These are phyloP conservation scores for Roridomyces roridus DNA, from an alignment of 768 basidiomycete genomes.

Conservation along the genomic window DNA sequence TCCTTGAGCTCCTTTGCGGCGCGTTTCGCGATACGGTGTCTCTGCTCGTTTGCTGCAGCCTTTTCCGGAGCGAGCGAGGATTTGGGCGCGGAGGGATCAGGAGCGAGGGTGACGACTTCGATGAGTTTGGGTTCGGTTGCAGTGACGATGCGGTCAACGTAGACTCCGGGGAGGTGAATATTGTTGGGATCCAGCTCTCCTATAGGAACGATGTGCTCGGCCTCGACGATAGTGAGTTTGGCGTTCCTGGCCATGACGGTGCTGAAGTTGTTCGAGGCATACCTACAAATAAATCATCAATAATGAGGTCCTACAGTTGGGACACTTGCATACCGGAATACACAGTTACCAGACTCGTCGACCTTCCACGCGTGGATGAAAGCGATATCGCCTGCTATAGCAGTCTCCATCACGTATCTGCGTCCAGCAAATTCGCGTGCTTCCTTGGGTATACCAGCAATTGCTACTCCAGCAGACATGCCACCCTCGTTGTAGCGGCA, in stretches of 20 bases:
- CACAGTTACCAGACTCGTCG: slow-evolving; percentile 88
- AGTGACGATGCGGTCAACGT: slow-evolving; percentile 87
- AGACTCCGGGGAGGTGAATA: slow-evolving; percentile 85
- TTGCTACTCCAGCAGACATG: slow-evolving; percentile 69
- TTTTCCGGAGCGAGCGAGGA: slow-evolving; percentile 50
- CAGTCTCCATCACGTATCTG: slow-evolving; percentile 81
- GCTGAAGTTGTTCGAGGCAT: slow-evolving; percentile 88
- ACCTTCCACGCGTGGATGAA: slow-evolving; percentile 92
- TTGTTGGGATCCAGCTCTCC: slow-evolving; percentile 82
- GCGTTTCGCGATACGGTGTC: slow-evolving; percentile 81
- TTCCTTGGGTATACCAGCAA: slow-evolving; percentile 81
- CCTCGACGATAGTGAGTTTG: slow-evolving; percentile 92
- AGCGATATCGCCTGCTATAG: slow-evolving; percentile 82
- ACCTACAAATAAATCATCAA: slow-evolving; percentile 47
- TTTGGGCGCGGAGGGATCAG: slow-evolving; percentile 40
- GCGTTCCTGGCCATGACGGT: slow-evolving; percentile 90
- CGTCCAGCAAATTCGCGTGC: slow-evolving; percentile 78
- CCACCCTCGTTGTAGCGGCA: slow-evolving; percentile 81
- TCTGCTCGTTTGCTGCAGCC: slow-evolving; percentile 56
- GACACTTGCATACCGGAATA: slow-evolving; percentile 81
- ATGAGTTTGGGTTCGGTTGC: slow-evolving; percentile 80
- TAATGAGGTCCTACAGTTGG: neutral
- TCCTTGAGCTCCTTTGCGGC: slow-evolving; percentile 91
- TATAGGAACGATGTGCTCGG: slow-evolving; percentile 87
- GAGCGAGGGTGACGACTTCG: slow-evolving; percentile 75